Conservation (phyloP, 306 rosid genomes). For the Betula pendula region DNA sequence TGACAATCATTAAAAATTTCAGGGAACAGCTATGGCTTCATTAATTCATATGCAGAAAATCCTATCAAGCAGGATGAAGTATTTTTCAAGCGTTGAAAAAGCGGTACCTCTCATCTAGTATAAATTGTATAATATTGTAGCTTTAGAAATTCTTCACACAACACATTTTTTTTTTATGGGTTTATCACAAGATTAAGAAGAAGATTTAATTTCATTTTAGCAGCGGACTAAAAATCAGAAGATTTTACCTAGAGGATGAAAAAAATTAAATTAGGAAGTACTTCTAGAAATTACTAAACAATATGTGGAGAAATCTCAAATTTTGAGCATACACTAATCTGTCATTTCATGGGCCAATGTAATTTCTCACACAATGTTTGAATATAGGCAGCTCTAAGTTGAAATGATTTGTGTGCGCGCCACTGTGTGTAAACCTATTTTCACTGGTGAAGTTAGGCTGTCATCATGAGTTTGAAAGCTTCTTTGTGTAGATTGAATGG, state of each 20-base stretch:
- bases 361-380: conserved; percentile 1
- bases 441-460: conserved; percentile 17
- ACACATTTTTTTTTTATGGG: neutral
- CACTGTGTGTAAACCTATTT: conserved; percentile 16
- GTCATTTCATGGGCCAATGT: neutral
- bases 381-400: conserved; percentile 15
- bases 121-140: conserved; percentile 3
- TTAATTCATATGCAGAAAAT: conserved; percentile 95
- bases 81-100: conserved; percentile 85
- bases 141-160: neutral
- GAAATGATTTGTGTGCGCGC: conserved; percentile 12
- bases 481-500: conserved; percentile 80
- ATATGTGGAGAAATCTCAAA: neutral
- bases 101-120: conserved; percentile 52
- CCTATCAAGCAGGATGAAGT: conserved; percentile 78
- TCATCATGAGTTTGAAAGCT: conserved; percentile 18
- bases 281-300: neutral
- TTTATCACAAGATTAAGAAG: neutral
- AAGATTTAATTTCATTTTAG: neutral
- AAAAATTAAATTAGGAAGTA: neutral
- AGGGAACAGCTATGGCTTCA: conserved; percentile 99
- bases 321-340: neutral
- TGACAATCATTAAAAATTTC: conserved; percentile 35
- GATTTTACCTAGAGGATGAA: neutral
- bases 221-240: neutral